Percentiles rank a stretch among this genome's conserved stretches.
These are phyloP conservation scores for Aspergillus sp. DNA, from an alignment of 2,329 filamentous ascomycete genomes.

Conservation along the genomic window DNA sequence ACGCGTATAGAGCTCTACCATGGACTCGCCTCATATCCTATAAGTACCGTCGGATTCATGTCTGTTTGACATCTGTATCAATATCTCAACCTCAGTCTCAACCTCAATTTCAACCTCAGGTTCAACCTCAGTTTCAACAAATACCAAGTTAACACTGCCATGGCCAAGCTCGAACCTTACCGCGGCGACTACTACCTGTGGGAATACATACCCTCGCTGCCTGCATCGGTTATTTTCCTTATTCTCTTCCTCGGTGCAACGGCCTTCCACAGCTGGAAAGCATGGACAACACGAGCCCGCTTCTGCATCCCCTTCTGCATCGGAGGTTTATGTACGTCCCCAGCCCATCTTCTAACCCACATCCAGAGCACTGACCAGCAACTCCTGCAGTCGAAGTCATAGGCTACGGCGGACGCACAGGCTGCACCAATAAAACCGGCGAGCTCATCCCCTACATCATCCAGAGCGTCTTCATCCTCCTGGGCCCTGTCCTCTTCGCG, in stretches of 20 bases:
- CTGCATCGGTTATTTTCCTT: slow-evolving; percentile 24
- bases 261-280: slow-evolving; percentile 27
- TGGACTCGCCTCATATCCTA: background rate
- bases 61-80: no score
- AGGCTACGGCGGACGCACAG: slow-evolving; percentile 25
- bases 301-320: slow-evolving; percentile 36
- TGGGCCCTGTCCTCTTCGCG: slow-evolving; percentile 51
- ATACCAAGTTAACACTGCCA: background rate
- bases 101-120: no score
- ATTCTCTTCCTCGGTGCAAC: slow-evolving; percentile 30
- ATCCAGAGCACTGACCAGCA: background rate
- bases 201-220: slow-evolving; percentile 29
- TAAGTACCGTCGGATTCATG: background rate
- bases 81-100: no score
- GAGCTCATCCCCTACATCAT: slow-evolving; percentile 37
- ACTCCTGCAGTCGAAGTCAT: slow-evolving; percentile 35
- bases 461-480: slow-evolving; percentile 47
- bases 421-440: slow-evolving; percentile 21
- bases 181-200: slow-evolving; percentile 23
- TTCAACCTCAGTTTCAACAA: no score
- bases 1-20: slow-evolving; percentile 9
- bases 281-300: slow-evolving; percentile 25
- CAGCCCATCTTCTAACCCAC: background rate
- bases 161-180: slow-evolving; percentile 21
- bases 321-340: slow-evolving; percentile 36